Percentiles rank a stretch among this genome's conserved stretches.
phyloP scores from a whole-genome alignment of 1,284 basidiomycete genomes.

The Ganoderma leucocontextum region DNA sequence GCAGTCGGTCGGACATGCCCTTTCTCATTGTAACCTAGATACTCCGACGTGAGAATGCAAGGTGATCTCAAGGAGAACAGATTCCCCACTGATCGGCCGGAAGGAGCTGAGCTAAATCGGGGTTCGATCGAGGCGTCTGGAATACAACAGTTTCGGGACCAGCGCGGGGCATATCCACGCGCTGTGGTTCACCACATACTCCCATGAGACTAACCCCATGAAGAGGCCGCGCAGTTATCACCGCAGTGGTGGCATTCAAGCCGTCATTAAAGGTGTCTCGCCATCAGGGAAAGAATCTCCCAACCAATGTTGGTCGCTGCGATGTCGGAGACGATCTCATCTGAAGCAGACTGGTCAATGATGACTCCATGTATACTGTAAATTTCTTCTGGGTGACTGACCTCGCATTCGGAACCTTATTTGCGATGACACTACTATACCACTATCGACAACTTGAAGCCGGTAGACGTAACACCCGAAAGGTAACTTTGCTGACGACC shows the following conservation, averaged over 20 bases:
- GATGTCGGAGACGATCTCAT: conserved; percentile 44
- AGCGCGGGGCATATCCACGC: background rate
- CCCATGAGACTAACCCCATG: background rate
- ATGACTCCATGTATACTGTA: background rate
- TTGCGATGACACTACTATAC: background rate
- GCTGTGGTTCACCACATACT: background rate
- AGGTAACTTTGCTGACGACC: conserved; percentile 50
- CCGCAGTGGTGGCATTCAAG: background rate
- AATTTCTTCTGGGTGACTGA: background rate
- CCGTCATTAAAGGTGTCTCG: conserved; percentile 1
- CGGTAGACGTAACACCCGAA: conserved; percentile 43
- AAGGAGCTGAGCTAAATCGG: background rate
- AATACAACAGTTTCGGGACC: background rate
- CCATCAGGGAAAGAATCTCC: conserved; percentile 11
- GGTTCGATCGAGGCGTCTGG: background rate
- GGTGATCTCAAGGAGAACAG: conserved; percentile 3
- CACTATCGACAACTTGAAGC: too few species aligned
- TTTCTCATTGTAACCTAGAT: conserved; percentile 7
- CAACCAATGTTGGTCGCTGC: conserved; percentile 44
- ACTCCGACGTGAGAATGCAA: conserved; percentile 9
- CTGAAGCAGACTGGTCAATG: conserved; percentile 26
- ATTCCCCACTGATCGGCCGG: background rate
- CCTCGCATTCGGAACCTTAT: conserved; percentile 41
- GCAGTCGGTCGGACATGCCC: too few species aligned
- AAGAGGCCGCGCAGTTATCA: background rate